These are phyloP conservation scores for Aphanomyces euteiches DNA, from an alignment of 352 stramenopile species.

Conservation along the genomic window DNA sequence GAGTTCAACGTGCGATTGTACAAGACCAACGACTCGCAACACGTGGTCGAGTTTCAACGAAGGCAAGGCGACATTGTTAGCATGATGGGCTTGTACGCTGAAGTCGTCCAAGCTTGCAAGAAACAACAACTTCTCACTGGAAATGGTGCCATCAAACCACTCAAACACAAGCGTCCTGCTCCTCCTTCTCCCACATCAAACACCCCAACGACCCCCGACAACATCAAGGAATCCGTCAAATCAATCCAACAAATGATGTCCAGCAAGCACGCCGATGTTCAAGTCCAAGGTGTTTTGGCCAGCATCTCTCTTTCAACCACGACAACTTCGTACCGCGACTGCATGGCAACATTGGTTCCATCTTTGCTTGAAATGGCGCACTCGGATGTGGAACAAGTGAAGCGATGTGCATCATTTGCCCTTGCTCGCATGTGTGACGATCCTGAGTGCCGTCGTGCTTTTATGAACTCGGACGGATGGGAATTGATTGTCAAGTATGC, in stretches of 20 bases:
- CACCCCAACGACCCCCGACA: slow-evolving; percentile 47
- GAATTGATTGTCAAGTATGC: slow-evolving; percentile 79
- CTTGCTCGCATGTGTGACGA: slow-evolving; percentile 79
- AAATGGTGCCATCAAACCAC: slow-evolving; percentile 39
- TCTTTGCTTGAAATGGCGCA: slow-evolving; percentile 63
- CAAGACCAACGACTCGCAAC: slow-evolving; percentile 40
- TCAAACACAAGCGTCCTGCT: slow-evolving; percentile 54
- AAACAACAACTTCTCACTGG: slow-evolving; percentile 64
- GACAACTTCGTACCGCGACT: slow-evolving; percentile 22
- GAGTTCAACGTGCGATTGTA: slow-evolving; percentile 77
- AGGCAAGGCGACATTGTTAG: slow-evolving; percentile 74
- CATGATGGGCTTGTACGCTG: slow-evolving; percentile 72
- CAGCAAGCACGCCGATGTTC: slow-evolving; percentile 70
- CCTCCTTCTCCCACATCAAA: slow-evolving; percentile 53
- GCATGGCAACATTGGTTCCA: slow-evolving; percentile 61
- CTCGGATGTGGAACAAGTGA: slow-evolving; percentile 55
- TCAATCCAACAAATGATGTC: slow-evolving; percentile 66
- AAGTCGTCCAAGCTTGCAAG: slow-evolving; percentile 75
- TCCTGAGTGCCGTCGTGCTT: slow-evolving; percentile 74
- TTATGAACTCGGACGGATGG: slow-evolving; percentile 77
- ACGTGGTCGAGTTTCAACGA: slow-evolving; percentile 30
- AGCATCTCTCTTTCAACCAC: slow-evolving; percentile 74
- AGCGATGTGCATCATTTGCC: slow-evolving; percentile 63
- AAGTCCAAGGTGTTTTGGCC: slow-evolving; percentile 78
- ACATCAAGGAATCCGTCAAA: slow-evolving; percentile 35